These are phyloP conservation scores for Coleophoma eucalyptorum DNA, from an alignment of 2,329 filamentous ascomycete genomes.

Conservation along the genomic window DNA sequence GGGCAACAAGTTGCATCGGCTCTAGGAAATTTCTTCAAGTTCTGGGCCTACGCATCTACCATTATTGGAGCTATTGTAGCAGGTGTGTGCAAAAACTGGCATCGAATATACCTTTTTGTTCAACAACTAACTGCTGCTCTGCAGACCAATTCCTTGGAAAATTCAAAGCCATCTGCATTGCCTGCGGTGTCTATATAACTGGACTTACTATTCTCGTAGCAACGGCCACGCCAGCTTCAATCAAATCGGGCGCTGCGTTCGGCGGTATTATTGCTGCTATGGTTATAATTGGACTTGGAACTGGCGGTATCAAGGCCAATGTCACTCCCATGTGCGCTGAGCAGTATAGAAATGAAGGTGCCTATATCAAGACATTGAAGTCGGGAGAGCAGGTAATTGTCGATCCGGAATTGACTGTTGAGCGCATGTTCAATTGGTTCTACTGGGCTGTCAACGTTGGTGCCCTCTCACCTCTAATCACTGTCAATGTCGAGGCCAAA, in stretches of 20 bases:
- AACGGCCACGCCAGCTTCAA: slow-evolving; percentile 45
- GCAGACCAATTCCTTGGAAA: slow-evolving; percentile 56
- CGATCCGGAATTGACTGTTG: slow-evolving; percentile 53
- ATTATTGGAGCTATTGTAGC: slow-evolving; percentile 43
- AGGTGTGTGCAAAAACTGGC: slow-evolving; percentile 32
- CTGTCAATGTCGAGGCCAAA: slow-evolving; percentile 37
- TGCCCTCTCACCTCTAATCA: slow-evolving; percentile 40
- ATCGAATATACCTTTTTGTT: slow-evolving; percentile 50
- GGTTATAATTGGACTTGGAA: slow-evolving; percentile 39
- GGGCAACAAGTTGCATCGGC: slow-evolving; percentile 52
- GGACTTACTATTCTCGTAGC: slow-evolving; percentile 51
- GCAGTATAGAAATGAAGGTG: slow-evolving; percentile 40
- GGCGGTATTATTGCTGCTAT: slow-evolving; percentile 49
- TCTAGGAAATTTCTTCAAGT: slow-evolving; percentile 48
- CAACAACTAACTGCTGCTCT: no score
- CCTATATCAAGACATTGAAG: slow-evolving; percentile 37
- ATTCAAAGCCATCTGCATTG: slow-evolving; percentile 56
- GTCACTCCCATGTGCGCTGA: slow-evolving; percentile 61
- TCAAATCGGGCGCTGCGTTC: slow-evolving; percentile 37
- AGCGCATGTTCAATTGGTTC: slow-evolving; percentile 43
- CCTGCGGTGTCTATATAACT: slow-evolving; percentile 40
- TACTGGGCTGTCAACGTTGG: slow-evolving; percentile 70
- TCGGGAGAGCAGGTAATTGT: slow-evolving; percentile 56
- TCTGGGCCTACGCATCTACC: slow-evolving; percentile 47
- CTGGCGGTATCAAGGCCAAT: slow-evolving; percentile 60